Percentiles rank a stretch among this genome's conserved stretches.
phyloP scores from a whole-genome alignment of 208 protist genomes.

The Wallacemonas sp. region DNA sequence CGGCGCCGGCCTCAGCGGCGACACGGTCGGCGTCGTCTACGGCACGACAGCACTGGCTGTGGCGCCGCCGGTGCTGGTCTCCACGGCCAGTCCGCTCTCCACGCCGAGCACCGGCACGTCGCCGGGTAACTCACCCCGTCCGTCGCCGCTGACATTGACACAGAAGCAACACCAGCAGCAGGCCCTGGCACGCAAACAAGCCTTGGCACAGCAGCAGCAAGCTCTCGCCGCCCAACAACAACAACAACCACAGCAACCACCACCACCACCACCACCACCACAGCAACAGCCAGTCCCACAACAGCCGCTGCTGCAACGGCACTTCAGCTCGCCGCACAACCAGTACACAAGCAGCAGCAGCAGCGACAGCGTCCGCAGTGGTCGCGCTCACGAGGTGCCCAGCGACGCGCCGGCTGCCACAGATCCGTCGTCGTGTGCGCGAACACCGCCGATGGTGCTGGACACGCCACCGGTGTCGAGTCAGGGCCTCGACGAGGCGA shows the following conservation, averaged over 20 bases:
- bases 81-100: not conserved
- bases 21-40: not conserved
- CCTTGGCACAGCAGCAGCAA: constrained; percentile 3
- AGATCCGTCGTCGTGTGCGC: too few species aligned
- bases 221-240: not conserved
- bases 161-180: constrained; percentile 15
- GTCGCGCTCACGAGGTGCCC: not conserved
- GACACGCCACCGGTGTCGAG: too few species aligned
- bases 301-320: not conserved
- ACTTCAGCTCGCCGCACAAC: not conserved
- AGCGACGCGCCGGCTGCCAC: not conserved
- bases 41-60: constrained; percentile 1
- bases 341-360: not conserved
- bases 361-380: not conserved
- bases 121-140: constrained; percentile 9
- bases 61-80: not conserved
- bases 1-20: not conserved
- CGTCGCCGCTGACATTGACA: constrained; percentile 3
- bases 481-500: too few species aligned
- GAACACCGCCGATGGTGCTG: not conserved
- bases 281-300: constrained; percentile 1
- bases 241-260: not conserved
- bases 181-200: constrained; percentile 1
- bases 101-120: not conserved
- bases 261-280: too few species aligned